These are phyloP conservation scores for Oidiodendron maius DNA, from an alignment of 495 filamentous ascomycete species.

Conservation along the genomic window DNA sequence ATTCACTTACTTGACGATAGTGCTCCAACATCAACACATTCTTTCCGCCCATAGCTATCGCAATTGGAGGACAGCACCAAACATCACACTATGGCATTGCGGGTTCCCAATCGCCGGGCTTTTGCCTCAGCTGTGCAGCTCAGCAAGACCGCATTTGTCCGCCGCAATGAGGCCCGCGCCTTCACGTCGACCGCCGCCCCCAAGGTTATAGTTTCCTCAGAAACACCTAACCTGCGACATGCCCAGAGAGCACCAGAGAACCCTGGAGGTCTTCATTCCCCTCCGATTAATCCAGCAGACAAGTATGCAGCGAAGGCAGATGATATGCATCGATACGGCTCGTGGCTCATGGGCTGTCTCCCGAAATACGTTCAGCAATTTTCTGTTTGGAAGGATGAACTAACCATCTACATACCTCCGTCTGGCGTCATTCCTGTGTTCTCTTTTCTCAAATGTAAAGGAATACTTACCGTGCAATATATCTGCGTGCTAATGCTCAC, in stretches of 20 bases:
- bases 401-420: constrained; percentile 88
- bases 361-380: constrained; percentile 99
- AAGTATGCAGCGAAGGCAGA: constrained; percentile 83
- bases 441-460: constrained; percentile 78
- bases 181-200: constrained; percentile 14
- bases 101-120: constrained; percentile 56
- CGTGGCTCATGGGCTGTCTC: constrained; percentile 92
- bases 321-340: constrained; percentile 83
- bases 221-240: constrained; percentile 55
- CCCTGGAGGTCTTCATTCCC: constrained; percentile 34
- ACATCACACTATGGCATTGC: constrained; percentile 57
- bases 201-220: constrained; percentile 41
- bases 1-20: background rate
- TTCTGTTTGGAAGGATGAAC: constrained; percentile 98
- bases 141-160: constrained; percentile 33
- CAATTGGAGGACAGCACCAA: constrained; percentile 32
- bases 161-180: constrained; percentile 15
- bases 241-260: constrained; percentile 16
- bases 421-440: constrained; percentile 84
- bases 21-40: background rate
- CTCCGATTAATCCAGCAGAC: constrained; percentile 87
- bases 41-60: too few species aligned
- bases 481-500: background rate
- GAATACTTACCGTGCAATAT: background rate
- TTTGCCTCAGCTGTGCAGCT: constrained; percentile 54